Base-by-base conservation (phyloP, 495 filamentous ascomycete genomes). In the Lasiosphaeriaceae sp. region DNA sequence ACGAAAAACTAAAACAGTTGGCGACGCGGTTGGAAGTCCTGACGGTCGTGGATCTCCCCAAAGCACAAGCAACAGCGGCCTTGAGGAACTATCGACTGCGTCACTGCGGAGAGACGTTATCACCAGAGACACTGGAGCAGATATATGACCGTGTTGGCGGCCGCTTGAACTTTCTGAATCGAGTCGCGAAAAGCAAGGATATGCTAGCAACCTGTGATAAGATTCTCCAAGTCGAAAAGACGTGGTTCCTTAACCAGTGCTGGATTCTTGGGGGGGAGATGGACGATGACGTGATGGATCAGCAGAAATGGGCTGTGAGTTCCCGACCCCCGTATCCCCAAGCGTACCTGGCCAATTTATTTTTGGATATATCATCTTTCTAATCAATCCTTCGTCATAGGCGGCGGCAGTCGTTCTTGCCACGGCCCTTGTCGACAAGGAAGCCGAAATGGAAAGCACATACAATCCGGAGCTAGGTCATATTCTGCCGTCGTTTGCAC, bases 251-350 rank as follows among this genome's bases (percentile, higher is more conserved):
- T 45, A 97, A 96, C 72, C 86, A 95, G 60, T 96, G 92, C 71
- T 91, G 92, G 83, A 95, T 97, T 57, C 82, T 98, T 11, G 94
- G 94, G 16, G 75, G 69, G 43, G 89, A 90, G 59, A 97, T 97
- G 92, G 94, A 98, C 62, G 94, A 98, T 74, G 94, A 98, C 72
- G 94, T 97, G 39, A 97, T 98, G 94, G 91, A 97, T 66, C 87
- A 97, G 72, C 94, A 97, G 62, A 98, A 98, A 68, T 94, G 88
- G 74, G 87, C 93, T 29, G 87, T 90, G 71, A 70, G 86, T 77
- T 43, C 6, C n/a, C 41, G 11, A 52, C 8, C 20, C 16, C 14
- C 31, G 20, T 39, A 22, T 41, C 34, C 31, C 2, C 11, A 17
- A 41, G 9, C n/a, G 21, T 49, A 34, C 39, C 29, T 21, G 39